Base-by-base conservation (phyloP, 2,329 filamentous ascomycete species). In the Acrocalymma vagum region DNA sequence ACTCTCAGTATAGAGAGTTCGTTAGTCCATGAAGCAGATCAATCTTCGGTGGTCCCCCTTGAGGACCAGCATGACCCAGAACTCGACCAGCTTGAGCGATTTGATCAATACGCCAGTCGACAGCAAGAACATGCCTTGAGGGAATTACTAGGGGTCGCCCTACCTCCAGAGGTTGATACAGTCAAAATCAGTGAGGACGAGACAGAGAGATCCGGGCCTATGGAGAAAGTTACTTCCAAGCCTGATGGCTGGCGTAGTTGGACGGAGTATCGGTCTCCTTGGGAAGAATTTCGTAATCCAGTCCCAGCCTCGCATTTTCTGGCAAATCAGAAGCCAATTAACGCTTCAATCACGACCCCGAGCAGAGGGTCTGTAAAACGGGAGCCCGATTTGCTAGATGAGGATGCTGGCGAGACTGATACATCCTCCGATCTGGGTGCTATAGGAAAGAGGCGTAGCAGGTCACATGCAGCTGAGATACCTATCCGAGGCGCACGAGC, bases 201-300 rank as follows among this genome's bases (percentile, higher is more conserved):
- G 31, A 45, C 8, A 21, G 41, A 9, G 24, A 31, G 18, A 2
- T 23, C 23, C 35, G 46, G 16, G 22, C 27, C 9, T 24, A 16
- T 8, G n/a, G 51, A 53, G 70, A 65, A 57, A 51, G 51, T 37
- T 53, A 50, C 38, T 51, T 70, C 49, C 29, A 70, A 75, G 9
- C 38, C 71, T 8, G 54, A 66, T n/a, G 64, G 75, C 33, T 83
- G 80, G 80, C 72, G 76, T 34, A 67, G 69, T 17, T 67, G 63
- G 33, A 65, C 71, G 1, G 55, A 76, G 2, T 80, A 77, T 35
- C 71, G 67, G 29, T 68, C 72, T 13, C 70, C 75, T 21, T 83
- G 80, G 80, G 79, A 82, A 52, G 55, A 55, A n/a, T 43, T 51
- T 25, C 32, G 33, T 1, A 47, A 28, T 4, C 54, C 56, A 13